Percentiles rank a stretch among this genome's conserved stretches.
Conservation (phyloP, 2,329 filamentous ascomycete species). For the Fusarium sp. region DNA sequence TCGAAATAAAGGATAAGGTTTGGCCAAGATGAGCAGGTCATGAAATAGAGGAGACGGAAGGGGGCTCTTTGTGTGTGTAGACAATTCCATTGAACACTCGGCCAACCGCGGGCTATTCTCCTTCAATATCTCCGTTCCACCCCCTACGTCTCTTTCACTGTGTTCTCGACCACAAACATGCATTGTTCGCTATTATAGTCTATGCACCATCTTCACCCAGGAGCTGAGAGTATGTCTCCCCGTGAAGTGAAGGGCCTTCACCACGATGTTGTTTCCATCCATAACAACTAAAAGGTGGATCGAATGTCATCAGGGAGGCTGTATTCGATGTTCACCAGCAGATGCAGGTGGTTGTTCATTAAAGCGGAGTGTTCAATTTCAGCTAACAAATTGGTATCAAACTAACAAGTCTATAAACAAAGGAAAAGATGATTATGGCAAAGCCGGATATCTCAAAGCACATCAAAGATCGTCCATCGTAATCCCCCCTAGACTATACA, state of each 20-base stretch:
- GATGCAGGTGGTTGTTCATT: neutral
- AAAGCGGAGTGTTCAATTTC: neutral
- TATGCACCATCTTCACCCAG: no score
- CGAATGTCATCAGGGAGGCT: rapidly evolving
- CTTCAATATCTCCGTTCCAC: no score
- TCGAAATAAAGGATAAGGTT: no score
- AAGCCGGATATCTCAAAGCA: constrained; percentile 17
- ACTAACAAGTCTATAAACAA: constrained; percentile 18
- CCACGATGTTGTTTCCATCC: neutral
- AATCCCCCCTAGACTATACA: neutral
- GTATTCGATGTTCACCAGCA: rapidly evolving
- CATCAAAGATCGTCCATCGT: neutral
- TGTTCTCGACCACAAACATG: no score
- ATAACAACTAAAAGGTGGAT: rapidly evolving
- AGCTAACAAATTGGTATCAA: constrained; percentile 31
- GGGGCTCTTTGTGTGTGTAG: no score
- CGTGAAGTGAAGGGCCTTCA: neutral
- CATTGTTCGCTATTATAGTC: no score
- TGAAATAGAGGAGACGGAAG: no score
- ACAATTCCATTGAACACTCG: no score
- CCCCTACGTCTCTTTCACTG: no score
- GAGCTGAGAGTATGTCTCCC: neutral
- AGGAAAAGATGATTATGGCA: neutral
- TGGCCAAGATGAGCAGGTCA: no score
- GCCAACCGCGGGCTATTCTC: no score